phyloP scores from a whole-genome alignment of 2,329 filamentous ascomycete genomes.

The Penicillium frequentans region DNA sequence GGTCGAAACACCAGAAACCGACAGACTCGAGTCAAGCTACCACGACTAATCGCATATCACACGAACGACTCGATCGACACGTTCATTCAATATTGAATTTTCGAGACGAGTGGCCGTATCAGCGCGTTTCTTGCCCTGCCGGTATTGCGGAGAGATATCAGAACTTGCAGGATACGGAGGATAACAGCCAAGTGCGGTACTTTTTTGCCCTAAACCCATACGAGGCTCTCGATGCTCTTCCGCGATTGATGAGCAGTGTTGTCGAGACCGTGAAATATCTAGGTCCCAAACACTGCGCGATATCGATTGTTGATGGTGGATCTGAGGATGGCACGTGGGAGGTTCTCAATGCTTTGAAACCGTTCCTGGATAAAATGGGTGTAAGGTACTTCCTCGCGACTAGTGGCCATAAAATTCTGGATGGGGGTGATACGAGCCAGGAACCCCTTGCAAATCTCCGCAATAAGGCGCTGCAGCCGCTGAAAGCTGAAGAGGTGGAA shows the following conservation, averaged over 20 bases:
- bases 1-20: not conserved
- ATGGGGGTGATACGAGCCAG: not conserved
- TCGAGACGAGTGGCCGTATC: not conserved
- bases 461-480: conserved; percentile 7
- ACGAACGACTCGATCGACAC: not conserved
- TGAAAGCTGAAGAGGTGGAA: conserved; percentile 1
- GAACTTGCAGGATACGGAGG: not conserved
- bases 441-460: conserved; percentile 2
- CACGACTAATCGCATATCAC: conserved; percentile 1
- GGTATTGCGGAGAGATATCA: conserved; percentile 5
- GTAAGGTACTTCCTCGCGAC: conserved; percentile 23
- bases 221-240: conserved; percentile 47
- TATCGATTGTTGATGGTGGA: conserved; percentile 59
- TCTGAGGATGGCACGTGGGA: conserved; percentile 57
- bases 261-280: conserved; percentile 53
- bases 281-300: conserved; percentile 51
- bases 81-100: conserved; percentile 6
- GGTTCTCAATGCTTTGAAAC: conserved; percentile 46
- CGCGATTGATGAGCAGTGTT: conserved; percentile 54
- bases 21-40: no score
- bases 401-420: conserved; percentile 28
- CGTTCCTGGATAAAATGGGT: conserved; percentile 37
- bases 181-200: conserved; percentile 29
- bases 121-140: conserved; percentile 3
- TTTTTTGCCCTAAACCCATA: conserved; percentile 58